phyloP scores from a whole-genome alignment of 805 yeast species.

The Tetrapisispora arboricola region DNA sequence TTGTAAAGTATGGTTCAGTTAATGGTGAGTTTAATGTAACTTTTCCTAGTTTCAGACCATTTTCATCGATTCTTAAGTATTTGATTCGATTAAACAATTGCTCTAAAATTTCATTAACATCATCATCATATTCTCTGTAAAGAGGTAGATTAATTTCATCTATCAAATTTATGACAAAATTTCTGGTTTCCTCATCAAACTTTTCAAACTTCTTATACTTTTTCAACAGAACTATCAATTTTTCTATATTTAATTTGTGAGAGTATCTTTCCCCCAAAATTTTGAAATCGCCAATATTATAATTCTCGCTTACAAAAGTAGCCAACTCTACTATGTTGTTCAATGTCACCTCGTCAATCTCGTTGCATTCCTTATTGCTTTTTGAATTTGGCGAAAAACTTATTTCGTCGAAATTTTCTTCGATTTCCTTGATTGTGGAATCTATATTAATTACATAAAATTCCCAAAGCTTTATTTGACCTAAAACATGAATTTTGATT shows the following conservation, averaged over 20 bases:
- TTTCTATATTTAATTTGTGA: conserved; percentile 42
- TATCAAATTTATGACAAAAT: conserved; percentile 42
- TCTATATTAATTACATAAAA: conserved; percentile 63
- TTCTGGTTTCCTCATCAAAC: conserved; percentile 26
- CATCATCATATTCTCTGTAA: conserved; percentile 68
- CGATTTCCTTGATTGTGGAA: conserved; percentile 23
- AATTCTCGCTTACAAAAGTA: conserved; percentile 34
- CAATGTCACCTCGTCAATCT: conserved; percentile 20
- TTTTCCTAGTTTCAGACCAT: conserved; percentile 76
- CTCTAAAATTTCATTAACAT: conserved; percentile 48
- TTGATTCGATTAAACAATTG: conserved; percentile 71
- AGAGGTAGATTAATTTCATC: conserved; percentile 71
- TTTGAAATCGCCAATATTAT: conserved; percentile 34
- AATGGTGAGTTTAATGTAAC: conserved; percentile 50
- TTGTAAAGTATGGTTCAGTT: conserved; percentile 81
- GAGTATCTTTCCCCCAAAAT: conserved; percentile 38
- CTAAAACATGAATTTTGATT: conserved; percentile 56
- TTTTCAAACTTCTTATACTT: conserved; percentile 26
- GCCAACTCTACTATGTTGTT: conserved; percentile 37
- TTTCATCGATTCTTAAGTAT: conserved; percentile 61
- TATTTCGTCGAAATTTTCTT: background rate
- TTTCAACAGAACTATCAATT: conserved; percentile 45
- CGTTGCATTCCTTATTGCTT: conserved; percentile 23
- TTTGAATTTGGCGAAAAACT: conserved; percentile 4
- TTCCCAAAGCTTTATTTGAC: conserved; percentile 71